Evolutionary conservation across 495 filamentous ascomycete genomes (phyloP), one percentile per base, ranked within the genome.

Genomic region (Penicillium subrubescens): DNA sequence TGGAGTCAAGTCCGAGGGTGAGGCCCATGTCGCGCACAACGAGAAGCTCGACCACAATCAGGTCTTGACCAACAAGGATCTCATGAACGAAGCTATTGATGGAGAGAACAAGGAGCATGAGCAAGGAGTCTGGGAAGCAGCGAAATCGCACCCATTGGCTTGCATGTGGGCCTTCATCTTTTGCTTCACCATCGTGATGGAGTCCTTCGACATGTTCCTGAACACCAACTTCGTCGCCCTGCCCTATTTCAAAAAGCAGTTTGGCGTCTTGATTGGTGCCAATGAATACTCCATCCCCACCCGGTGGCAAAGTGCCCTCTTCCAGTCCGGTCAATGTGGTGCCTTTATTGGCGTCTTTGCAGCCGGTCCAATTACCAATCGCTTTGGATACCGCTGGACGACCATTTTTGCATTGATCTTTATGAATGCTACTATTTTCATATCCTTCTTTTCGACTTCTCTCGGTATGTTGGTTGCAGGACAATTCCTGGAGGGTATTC

Each of bases 401-500:
- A 86, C 90, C 46, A 87, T 90, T 43, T 78, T 74, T 21, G 89
- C 83, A 48, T 76, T 92, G 50, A 71, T 83, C 8, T 65, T 86
- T 10, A 77, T 92, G 71, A 83, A 82, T 34, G 85, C 77, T 17
- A 88, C 88, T 71, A 89, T 86, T 27, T 81, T 87, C 37, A 83
- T 91, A 68, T 89, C 88, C 73, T 91, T 90, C 75, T 90, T 52
- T 14, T 52, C 48, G 2, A 31, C 48, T 53, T 86, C 79, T 57
- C 84, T 91, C n/a, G 72, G 84, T 23, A 77, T 84, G 8, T 77
- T 92, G 14, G 81, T 87, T 27, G 82, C 87, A 21, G 88, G 86
- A 11, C 88, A 91, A 73, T 87, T 90, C 35, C 75, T 92, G 17
- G 88, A 88, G 66, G 89, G 90, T 66, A 85, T 92, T 60, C 86